Evolutionary conservation across 2,329 filamentous ascomycete species (phyloP).

Genomic region (Colletotrichum phormii): DNA sequence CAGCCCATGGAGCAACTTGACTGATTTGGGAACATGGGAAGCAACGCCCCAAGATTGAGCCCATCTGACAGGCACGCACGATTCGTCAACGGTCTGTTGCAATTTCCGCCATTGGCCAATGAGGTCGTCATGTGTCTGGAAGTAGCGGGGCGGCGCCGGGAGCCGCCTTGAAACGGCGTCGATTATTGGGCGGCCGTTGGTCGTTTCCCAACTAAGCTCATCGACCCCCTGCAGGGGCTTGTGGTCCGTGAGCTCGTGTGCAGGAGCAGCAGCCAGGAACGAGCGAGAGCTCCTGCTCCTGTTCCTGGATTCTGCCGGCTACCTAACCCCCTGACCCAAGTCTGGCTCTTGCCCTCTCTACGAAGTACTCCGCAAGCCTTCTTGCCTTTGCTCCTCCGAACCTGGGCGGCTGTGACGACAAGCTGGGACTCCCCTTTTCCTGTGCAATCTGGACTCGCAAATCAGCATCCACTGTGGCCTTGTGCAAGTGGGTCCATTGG

Average conservation of each 20-base stretch:
- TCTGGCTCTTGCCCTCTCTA: background rate
- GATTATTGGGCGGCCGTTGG: conserved; percentile 30
- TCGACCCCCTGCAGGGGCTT: conserved; percentile 25
- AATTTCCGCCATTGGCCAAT: conserved; percentile 36
- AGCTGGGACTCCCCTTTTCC: conserved; percentile 26
- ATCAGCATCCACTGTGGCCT: conserved; percentile 24
- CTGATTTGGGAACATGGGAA: background rate
- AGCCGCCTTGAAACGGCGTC: conserved; percentile 24
- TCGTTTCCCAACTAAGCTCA: conserved; percentile 34
- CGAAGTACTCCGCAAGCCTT: too few species aligned
- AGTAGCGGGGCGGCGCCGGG: background rate
- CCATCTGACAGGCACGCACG: conserved; percentile 30
- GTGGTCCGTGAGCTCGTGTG: conserved; percentile 24
- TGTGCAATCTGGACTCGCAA: conserved; percentile 32
- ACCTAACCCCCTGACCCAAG: too few species aligned
- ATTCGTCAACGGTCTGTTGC: conserved; percentile 35
- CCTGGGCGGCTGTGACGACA: conserved; percentile 3
- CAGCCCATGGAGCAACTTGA: conserved; percentile 23
- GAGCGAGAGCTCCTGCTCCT: background rate
- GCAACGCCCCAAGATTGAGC: conserved; percentile 32
- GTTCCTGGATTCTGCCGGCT: background rate
- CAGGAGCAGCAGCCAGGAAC: background rate
- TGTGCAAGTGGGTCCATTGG: background rate
- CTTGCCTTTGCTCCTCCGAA: background rate
- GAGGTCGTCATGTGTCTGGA: background rate